These are phyloP conservation scores for Penicillium sp. DNA, from an alignment of 2,329 filamentous ascomycete genomes.

Conservation along the genomic window DNA sequence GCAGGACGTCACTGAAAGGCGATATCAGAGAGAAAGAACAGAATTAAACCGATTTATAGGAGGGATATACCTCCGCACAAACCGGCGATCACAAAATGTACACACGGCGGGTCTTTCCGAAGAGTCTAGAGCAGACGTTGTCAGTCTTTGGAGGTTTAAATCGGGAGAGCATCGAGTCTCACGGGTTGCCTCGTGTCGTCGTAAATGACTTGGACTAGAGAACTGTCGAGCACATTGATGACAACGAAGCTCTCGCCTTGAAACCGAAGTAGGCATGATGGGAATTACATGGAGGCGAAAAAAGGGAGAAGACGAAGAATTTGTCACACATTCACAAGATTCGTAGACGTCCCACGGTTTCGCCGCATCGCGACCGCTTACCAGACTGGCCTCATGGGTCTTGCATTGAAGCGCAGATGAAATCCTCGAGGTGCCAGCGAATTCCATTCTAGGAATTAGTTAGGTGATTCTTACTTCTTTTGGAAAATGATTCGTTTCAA, in stretches of 20 bases:
- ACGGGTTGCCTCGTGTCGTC: not conserved
- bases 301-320: not conserved
- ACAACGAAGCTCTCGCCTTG: not conserved
- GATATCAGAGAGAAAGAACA: not conserved
- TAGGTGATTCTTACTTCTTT: not conserved
- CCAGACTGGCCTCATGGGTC: not conserved
- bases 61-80: not conserved
- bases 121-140: not conserved
- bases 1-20: not conserved
- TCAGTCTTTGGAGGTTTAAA: not conserved
- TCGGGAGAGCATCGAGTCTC: not conserved
- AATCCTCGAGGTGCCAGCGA: not conserved
- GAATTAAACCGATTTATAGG: not conserved
- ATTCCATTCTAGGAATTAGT: not conserved
- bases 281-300: not conserved
- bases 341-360: not conserved
- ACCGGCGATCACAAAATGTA: not conserved
- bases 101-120: not conserved
- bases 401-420: not conserved
- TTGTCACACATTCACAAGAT: not conserved
- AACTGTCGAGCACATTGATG: not conserved
- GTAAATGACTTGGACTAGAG: not conserved
- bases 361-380: not conserved
- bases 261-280: not conserved
- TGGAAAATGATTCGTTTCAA: not conserved